Evolutionary conservation across 352 stramenopile genomes (phyloP), one percentile per base, ranked within the genome.

Genomic region (Phytopythium kandeliae): DNA sequence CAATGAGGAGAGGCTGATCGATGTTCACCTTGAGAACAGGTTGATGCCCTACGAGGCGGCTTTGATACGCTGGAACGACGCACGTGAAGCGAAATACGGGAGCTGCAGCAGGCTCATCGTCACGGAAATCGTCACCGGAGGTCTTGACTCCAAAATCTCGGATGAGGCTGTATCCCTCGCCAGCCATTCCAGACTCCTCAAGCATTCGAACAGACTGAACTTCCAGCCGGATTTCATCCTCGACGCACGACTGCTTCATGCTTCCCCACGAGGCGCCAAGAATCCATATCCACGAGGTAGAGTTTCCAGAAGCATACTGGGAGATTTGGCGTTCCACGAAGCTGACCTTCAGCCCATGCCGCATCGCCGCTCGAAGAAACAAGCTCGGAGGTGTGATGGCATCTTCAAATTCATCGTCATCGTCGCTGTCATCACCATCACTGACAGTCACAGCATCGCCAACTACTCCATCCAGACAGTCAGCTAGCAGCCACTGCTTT

Each of bases 331-430:
- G 37, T 19, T 69, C 67, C 48, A 70, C 62, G 50, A 92, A 74
- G 9, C 79, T 67, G 22, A 90, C 55, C 21, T 51, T 60, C 15
- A 86, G 55, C 37, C 81, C 77, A 50, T 85, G 44, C 0, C 55
- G 38, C 48, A 92, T 54, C 15, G 55, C 43, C 28, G 71, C 60
- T 17, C 69, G 61, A 58, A 95, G 54, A 16, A 62, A 89, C 10
- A 95, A 62, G 49, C 67, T 92, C n/a, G 84, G 84, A 7, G 84
- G 84, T 10, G 84, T 89, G 34, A 95, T 89, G 7, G 84, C 84
- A 62, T 95, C 84, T 51, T 92, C 81, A 67, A 92, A 95, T 43
- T 89, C 79, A 46, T 95, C 83, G 43, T 88, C 69, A 36, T 94
- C 83, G 22, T 89, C 78, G 31, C 86, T 74, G 34, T 86, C 74